These are phyloP conservation scores for Mucor velutinosus DNA, from an alignment of 371 early-diverging fungal species.

Conservation along the genomic window DNA sequence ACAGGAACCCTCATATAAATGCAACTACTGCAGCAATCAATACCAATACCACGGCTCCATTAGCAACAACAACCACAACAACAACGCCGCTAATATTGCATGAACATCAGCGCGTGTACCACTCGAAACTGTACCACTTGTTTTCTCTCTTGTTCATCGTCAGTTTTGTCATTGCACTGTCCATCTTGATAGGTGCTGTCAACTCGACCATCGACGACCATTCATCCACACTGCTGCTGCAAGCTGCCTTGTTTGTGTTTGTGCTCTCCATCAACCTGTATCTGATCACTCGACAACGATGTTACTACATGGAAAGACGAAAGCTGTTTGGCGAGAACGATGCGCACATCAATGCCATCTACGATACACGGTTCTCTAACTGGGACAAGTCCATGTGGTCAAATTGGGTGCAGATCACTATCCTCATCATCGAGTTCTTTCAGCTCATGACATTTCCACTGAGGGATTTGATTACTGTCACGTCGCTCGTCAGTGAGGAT, in stretches of 20 bases:
- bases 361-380: constrained; percentile 40
- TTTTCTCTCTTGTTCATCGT: constrained; percentile 38
- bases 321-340: constrained; percentile 46
- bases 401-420: constrained; percentile 61
- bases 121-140: constrained; percentile 39
- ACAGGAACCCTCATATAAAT: neutral
- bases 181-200: constrained; percentile 39
- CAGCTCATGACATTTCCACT: constrained; percentile 61
- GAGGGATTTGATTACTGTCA: constrained; percentile 53
- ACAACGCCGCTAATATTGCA: constrained; percentile 34
- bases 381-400: constrained; percentile 52
- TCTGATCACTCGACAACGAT: constrained; percentile 54
- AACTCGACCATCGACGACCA: constrained; percentile 7
- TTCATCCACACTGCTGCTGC: constrained; percentile 35
- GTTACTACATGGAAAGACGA: constrained; percentile 48
- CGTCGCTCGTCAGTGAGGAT: constrained; percentile 12
- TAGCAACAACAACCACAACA: neutral
- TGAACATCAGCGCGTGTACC: constrained; percentile 45
- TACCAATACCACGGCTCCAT: neutral
- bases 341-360: constrained; percentile 44
- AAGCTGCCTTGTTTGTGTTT: constrained; percentile 54
- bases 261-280: constrained; percentile 57
- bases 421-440: constrained; percentile 62
- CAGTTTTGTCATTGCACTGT: constrained; percentile 30
- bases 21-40: neutral